Percentiles rank a stretch among this genome's conserved stretches.
Conservation (phyloP, 1,284 basidiomycete genomes). For the Sphaerobolus stellatus region DNA sequence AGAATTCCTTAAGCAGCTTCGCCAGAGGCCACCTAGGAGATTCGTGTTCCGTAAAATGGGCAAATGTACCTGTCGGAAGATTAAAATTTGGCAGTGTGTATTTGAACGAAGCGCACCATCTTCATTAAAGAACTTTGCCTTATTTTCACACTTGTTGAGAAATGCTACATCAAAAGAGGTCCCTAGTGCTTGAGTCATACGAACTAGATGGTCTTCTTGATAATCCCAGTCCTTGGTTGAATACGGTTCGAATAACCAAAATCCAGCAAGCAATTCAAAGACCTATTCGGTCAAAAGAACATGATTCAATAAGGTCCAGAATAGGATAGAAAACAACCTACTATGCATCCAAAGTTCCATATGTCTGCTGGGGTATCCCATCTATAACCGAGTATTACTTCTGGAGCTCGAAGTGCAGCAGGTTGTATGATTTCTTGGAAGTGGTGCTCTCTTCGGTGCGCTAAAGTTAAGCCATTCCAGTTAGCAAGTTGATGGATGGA, state of each 20-base stretch:
- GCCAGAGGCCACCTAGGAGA: too few relatives aligned
- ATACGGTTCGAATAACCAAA: conserved; percentile 9
- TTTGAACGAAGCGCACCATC: too few relatives aligned
- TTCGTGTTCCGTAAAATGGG: too few relatives aligned
- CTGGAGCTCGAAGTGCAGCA: conserved; percentile 33
- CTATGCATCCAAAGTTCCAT: conserved; percentile 39
- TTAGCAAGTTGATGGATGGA: neutral
- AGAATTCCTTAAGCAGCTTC: too few relatives aligned
- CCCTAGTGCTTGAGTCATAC: conserved; percentile 18
- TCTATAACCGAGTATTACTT: conserved; percentile 33
- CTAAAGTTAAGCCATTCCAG: conserved; percentile 8
- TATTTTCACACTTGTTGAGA: neutral
- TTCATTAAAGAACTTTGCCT: too few relatives aligned
- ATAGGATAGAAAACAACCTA: conserved; percentile 10
- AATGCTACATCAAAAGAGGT: neutral
- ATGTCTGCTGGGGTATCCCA: conserved; percentile 36
- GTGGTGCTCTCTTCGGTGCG: conserved; percentile 16
- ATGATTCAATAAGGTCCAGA: neutral
- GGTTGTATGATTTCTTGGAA: conserved; percentile 30
- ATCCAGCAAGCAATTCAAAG: neutral
- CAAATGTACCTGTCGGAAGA: too few relatives aligned
- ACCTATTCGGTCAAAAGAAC: neutral
- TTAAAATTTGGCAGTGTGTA: too few relatives aligned
- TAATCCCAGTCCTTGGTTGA: conserved; percentile 19
- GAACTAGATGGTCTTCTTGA: conserved; percentile 26